Conservation (phyloP, 2,329 filamentous ascomycete species). For the Hansfordia pulvinata region DNA sequence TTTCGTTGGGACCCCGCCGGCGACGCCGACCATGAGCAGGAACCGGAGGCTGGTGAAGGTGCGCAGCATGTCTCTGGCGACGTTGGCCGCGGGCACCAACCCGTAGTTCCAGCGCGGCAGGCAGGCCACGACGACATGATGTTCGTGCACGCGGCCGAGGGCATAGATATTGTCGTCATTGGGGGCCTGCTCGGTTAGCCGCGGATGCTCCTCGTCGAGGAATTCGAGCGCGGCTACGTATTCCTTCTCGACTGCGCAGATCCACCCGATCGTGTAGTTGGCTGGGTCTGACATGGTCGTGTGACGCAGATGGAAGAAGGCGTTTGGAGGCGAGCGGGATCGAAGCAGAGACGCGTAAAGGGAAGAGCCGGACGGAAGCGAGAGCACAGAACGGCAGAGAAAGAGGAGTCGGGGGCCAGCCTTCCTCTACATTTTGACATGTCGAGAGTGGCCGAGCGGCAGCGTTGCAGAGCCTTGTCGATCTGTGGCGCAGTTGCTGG, state of each 20-base stretch:
- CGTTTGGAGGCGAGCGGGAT: too few relatives aligned
- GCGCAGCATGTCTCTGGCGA: constrained; percentile 11
- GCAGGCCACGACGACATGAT: constrained; percentile 20
- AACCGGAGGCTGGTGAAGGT: constrained; percentile 14
- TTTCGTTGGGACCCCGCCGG: constrained; percentile 16
- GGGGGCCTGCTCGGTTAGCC: constrained; percentile 9
- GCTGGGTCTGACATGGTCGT: constrained; percentile 1
- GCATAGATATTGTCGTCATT: constrained; percentile 16
- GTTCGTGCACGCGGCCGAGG: constrained; percentile 15
- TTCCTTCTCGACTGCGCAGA: constrained; percentile 24
- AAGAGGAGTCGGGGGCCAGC: too few relatives aligned
- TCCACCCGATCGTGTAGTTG: constrained; percentile 28
- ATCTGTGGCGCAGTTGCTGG: too few relatives aligned
- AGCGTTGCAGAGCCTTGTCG: too few relatives aligned
- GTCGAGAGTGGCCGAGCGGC: too few relatives aligned
- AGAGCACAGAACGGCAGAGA: too few relatives aligned
- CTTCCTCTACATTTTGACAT: too few relatives aligned
- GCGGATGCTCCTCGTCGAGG: constrained; percentile 23
- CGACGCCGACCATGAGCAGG: constrained; percentile 19
- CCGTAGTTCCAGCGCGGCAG: constrained; percentile 14
- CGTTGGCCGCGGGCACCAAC: constrained; percentile 9
- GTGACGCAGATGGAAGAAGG: too few relatives aligned
- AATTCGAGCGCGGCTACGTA: constrained; percentile 21
- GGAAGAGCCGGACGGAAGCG: too few relatives aligned
- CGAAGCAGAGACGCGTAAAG: too few relatives aligned